These are phyloP conservation scores for Kodamaea laetipori DNA, from an alignment of 805 yeast species.

Conservation along the genomic window DNA sequence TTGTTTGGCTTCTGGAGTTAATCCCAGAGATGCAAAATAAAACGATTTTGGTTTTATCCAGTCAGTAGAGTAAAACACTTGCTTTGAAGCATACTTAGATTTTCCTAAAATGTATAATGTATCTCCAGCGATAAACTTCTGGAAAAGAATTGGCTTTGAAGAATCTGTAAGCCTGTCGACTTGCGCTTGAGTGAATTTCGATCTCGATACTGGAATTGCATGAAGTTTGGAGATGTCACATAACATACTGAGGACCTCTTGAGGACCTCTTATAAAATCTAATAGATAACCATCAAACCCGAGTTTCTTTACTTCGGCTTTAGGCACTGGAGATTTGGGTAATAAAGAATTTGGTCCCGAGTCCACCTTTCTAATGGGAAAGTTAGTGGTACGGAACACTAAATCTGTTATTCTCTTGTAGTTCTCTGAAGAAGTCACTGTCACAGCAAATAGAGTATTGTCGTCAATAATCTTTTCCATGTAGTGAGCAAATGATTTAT, in stretches of 20 bases:
- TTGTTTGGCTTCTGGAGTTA: constrained; percentile 29
- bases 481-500: constrained; percentile 51
- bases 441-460: constrained; percentile 60
- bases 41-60: constrained; percentile 27
- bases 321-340: constrained; percentile 23
- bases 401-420: constrained; percentile 46
- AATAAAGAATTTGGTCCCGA: neutral
- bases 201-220: constrained; percentile 63
- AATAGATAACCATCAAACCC: constrained; percentile 83
- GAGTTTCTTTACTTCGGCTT: constrained; percentile 37
- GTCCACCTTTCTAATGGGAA: constrained; percentile 51
- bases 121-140: constrained; percentile 62
- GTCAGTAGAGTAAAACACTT: constrained; percentile 47
- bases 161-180: constrained; percentile 36
- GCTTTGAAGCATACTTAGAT: constrained; percentile 68
- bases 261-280: constrained; percentile 76
- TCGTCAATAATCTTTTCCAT: constrained; percentile 59
- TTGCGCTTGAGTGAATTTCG: constrained; percentile 45
- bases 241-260: constrained; percentile 69
- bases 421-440: constrained; percentile 55
- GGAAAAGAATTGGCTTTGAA: constrained; percentile 48
- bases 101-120: constrained; percentile 49
- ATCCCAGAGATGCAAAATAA: constrained; percentile 35
- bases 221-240: constrained; percentile 51
- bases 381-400: constrained; percentile 43